phyloP scores from a whole-genome alignment of 306 rosid species.

The Carpinus viminea region DNA sequence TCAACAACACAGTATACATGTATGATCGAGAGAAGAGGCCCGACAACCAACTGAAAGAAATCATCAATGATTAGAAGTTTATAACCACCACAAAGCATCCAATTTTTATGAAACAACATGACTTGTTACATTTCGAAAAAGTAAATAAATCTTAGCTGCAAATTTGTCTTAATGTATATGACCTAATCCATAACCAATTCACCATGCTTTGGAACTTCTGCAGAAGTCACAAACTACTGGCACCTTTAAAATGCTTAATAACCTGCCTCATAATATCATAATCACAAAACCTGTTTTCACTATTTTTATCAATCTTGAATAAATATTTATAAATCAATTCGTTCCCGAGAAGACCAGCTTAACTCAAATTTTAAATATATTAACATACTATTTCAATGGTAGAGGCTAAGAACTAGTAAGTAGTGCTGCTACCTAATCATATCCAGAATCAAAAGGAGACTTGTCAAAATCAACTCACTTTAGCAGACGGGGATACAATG shows the following conservation, averaged over 20 bases:
- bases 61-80: constrained; percentile 26
- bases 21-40: constrained; percentile 67
- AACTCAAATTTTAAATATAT: not conserved
- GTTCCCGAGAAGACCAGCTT: not conserved
- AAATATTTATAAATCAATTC: not conserved
- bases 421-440: not conserved
- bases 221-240: not conserved
- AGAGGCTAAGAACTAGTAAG: not conserved
- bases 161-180: constrained; percentile 2
- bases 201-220: not conserved
- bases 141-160: not conserved
- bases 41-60: constrained; percentile 61
- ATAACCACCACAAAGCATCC: constrained; percentile 18
- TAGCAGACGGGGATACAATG: not conserved
- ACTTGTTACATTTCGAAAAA: constrained; percentile 21
- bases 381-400: not conserved
- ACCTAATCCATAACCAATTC: not conserved
- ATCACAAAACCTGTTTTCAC: not conserved
- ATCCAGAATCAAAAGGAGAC: not conserved
- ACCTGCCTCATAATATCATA: not conserved
- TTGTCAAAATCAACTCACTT: not conserved
- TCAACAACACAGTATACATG: constrained; percentile 79
- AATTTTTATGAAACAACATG: constrained; percentile 12
- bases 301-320: not conserved
- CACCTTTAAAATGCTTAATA: not conserved